Conservation (phyloP, 768 basidiomycete species). For the Auricularia sp. region DNA sequence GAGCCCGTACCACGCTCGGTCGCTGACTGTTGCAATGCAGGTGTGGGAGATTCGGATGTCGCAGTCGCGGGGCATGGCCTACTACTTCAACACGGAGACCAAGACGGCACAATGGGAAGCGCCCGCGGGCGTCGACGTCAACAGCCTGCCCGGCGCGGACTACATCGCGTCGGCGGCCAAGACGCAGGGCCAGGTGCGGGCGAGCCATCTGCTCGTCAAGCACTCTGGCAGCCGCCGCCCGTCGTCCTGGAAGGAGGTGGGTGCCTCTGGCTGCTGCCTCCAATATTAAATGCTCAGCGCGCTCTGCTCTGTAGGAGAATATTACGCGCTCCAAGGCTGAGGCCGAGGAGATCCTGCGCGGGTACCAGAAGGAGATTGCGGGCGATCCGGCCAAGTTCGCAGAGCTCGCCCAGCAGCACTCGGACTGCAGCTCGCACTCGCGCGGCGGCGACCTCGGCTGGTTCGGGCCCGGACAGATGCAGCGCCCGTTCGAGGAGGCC, state of each 20-base stretch:
- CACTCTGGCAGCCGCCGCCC: constrained; percentile 42
- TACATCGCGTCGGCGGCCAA: constrained; percentile 18
- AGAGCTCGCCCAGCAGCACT: constrained; percentile 62
- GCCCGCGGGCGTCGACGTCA: constrained; percentile 53
- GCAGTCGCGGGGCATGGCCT: constrained; percentile 63
- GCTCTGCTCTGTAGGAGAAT: constrained; percentile 33
- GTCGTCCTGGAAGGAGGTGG: constrained; percentile 33
- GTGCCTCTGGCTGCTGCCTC: constrained; percentile 8
- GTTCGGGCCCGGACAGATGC: constrained; percentile 87
- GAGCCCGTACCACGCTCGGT: not conserved
- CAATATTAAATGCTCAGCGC: not conserved
- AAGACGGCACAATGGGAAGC: constrained; percentile 72
- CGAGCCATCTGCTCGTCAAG: constrained; percentile 94
- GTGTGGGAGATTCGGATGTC: constrained; percentile 86
- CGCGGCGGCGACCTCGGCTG: constrained; percentile 80
- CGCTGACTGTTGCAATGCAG: not conserved
- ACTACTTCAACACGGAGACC: constrained; percentile 76
- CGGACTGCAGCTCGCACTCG: constrained; percentile 83
- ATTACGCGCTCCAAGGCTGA: constrained; percentile 86
- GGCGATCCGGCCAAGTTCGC: constrained; percentile 56
- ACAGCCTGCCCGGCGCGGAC: constrained; percentile 54
- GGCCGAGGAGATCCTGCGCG: constrained; percentile 69
- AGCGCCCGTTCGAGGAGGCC: constrained; percentile 93
- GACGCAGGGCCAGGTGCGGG: constrained; percentile 52
- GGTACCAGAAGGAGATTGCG: constrained; percentile 53